phyloP scores from a whole-genome alignment of 108 stramenopile species.

The Skeletonema grethae region DNA sequence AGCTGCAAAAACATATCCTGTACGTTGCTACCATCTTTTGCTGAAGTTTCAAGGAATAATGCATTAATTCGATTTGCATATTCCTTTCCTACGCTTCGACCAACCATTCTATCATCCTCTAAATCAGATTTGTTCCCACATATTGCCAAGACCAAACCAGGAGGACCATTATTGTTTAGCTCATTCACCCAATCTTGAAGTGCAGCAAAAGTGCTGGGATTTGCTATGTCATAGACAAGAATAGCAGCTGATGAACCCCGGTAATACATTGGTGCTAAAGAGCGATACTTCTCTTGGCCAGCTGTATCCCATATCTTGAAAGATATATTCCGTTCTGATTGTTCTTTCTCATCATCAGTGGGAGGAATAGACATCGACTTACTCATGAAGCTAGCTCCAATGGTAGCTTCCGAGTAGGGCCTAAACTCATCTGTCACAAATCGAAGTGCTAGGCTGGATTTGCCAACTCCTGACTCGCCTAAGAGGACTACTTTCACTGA shows the following conservation, averaged over 20 bases:
- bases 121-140: constrained; percentile 61
- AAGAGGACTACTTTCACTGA: constrained; percentile 58
- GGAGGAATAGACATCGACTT: constrained; percentile 31
- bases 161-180: constrained; percentile 35
- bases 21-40: constrained; percentile 70
- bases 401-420: constrained; percentile 57
- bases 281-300: constrained; percentile 89
- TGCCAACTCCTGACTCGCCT: constrained; percentile 66
- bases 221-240: constrained; percentile 60
- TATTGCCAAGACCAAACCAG: constrained; percentile 44
- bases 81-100: constrained; percentile 35
- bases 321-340: constrained; percentile 31
- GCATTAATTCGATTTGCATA: constrained; percentile 63
- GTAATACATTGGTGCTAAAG: constrained; percentile 86
- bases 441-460: constrained; percentile 52
- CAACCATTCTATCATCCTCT: constrained; percentile 33
- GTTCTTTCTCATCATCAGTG: not conserved
- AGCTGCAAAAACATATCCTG: constrained; percentile 60
- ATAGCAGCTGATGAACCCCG: constrained; percentile 53
- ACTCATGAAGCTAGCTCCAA: constrained; percentile 64
- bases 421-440: constrained; percentile 61
- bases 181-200: constrained; percentile 46
- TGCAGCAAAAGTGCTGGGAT: constrained; percentile 34
- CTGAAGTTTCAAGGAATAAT: constrained; percentile 69
- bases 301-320: constrained; percentile 92